Base-by-base conservation (phyloP, 1,139 yeast genomes). In the Sugiyamaella novakii region DNA sequence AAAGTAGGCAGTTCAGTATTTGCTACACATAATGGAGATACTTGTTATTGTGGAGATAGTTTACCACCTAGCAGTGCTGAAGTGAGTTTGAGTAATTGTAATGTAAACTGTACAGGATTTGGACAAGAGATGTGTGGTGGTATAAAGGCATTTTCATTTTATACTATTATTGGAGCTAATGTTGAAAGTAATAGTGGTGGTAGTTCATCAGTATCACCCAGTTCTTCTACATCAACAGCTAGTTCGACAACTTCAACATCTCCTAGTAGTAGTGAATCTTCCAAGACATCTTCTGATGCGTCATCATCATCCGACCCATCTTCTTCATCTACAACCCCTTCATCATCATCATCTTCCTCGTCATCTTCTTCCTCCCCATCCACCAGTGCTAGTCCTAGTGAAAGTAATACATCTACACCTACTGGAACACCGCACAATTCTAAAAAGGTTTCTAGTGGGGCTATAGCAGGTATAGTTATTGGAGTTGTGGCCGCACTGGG, bases 21-120 rank as follows among this genome's bases (percentile, higher is more conserved):
- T 59, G 95, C 92, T 5, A 59, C 84, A 39, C 67, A 70, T 14
- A 62, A 75, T 35, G 91, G 88, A 34, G 63, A 70, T 46, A 66
- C 70, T 17, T 87, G 96, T 68, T 79, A 73, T 61, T 87, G 96
- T 67, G 86, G 91, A 53, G 62, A 69, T 53, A 56, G 69, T 0
- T 61, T 73, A 15, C 95, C 95, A 1, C 49, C 69, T 12, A 55
- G 73, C 1, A 55, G 68, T 15, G 61, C 63, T 12, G 46, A 45
- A 41, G 59, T 56, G 10, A 57, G 56, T 25, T 46, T 60, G n/a
- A 52, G 71, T 10, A 46, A 53, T 7, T 84, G 92, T 68, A 59
- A 66, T 54, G 60, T 60, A 1, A 48, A 58, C 1, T 84, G 92
- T 65, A 56, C 64, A 31, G 88, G 86, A 7, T 84, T 70, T 59